Conservation (phyloP, 345 rosid genomes). For the Boechera divaricarpa region DNA sequence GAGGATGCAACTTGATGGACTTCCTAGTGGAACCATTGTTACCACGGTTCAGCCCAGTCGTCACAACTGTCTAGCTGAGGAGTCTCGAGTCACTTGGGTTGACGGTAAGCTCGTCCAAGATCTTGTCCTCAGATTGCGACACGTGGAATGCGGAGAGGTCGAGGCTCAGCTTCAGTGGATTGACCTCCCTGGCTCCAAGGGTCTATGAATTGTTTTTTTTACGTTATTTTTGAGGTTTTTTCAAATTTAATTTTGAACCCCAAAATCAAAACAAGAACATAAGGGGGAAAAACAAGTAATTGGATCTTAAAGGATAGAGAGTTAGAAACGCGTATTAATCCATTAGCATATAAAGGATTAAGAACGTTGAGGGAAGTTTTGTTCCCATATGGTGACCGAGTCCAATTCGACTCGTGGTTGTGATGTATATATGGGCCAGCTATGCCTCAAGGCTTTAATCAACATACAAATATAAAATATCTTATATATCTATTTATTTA, state of each 20-base stretch:
- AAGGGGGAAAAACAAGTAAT: not conserved
- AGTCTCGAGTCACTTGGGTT: slow-evolving; percentile 54
- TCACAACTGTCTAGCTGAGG: slow-evolving; percentile 73
- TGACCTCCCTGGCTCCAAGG: slow-evolving; percentile 74
- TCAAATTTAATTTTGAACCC: not conserved
- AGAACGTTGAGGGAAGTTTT: slow-evolving; percentile 14
- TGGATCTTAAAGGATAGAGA: slow-evolving; percentile 7
- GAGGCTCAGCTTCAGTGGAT: slow-evolving; percentile 91
- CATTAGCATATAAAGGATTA: slow-evolving; percentile 21
- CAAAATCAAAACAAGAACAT: not conserved
- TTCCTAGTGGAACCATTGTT: slow-evolving; percentile 71
- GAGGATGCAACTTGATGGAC: slow-evolving; percentile 55
- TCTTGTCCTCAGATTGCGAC: slow-evolving; percentile 67
- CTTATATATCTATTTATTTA: not conserved
- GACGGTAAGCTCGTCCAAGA: slow-evolving; percentile 69
- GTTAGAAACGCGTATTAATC: slow-evolving; percentile 16
- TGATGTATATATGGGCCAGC: slow-evolving; percentile 17
- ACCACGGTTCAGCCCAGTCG: slow-evolving; percentile 59
- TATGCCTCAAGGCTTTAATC: not conserved
- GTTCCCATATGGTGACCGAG: slow-evolving; percentile 30
- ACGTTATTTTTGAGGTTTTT: not conserved
- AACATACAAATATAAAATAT: slow-evolving; percentile 1
- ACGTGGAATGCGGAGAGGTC: slow-evolving; percentile 91
- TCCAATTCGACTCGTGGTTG: slow-evolving; percentile 14
- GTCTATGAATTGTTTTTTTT: slow-evolving; percentile 39